These are phyloP conservation scores for Manihot esculenta DNA, from an alignment of 441 rosid genomes.

Conservation along the genomic window DNA sequence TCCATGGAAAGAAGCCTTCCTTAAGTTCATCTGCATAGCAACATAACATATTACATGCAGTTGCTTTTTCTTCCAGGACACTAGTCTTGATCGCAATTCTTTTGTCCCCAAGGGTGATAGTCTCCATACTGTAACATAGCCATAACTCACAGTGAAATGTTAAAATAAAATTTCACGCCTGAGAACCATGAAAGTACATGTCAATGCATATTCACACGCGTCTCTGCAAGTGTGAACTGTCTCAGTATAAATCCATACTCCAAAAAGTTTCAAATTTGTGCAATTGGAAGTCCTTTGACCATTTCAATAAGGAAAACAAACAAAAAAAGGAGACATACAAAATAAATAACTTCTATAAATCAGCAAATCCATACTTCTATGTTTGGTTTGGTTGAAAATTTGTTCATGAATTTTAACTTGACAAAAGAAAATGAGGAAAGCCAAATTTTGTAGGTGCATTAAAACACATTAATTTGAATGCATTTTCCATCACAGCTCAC, in stretches of 20 bases:
- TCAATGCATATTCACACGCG: neutral
- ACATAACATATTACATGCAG: constrained; percentile 98
- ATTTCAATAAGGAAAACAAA: neutral
- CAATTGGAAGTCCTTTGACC: neutral
- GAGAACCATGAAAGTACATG: neutral
- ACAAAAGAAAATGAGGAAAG: too few species aligned
- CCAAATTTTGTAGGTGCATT: too few species aligned
- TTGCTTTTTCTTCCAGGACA: constrained; percentile 97
- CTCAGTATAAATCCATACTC: neutral
- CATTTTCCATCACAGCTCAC: neutral
- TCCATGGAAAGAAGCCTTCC: constrained; percentile 99
- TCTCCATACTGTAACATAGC: constrained; percentile 84
- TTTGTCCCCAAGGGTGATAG: constrained; percentile 98
- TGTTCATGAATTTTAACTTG: too few species aligned
- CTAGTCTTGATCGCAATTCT: constrained; percentile 98
- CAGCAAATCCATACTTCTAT: neutral
- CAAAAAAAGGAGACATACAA: neutral
- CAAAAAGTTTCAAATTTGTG: neutral
- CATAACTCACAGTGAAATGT: constrained; percentile 17
- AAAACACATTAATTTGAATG: neutral
- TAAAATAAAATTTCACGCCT: constrained; percentile 16
- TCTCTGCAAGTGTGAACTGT: neutral
- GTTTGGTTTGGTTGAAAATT: neutral
- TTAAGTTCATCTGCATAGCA: constrained; percentile 99
- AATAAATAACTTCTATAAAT: neutral